Conservation (phyloP, 2,329 filamentous ascomycete genomes). For the Beauveria sp. region DNA sequence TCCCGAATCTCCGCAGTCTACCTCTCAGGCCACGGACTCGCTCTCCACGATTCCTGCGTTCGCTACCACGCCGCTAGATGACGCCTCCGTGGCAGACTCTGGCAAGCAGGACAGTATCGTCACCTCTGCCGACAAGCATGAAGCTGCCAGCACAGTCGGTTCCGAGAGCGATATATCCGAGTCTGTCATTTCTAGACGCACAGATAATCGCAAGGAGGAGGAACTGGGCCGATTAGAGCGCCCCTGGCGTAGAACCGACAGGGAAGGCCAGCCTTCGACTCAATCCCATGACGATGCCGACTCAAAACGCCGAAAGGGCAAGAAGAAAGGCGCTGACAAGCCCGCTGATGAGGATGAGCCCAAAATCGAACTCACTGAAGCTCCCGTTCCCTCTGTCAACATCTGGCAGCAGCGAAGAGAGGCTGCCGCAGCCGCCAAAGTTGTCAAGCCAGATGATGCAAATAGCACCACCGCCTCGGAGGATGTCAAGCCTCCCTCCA, state of each 20-base stretch:
- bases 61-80: constrained; percentile 11
- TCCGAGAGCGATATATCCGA: constrained; percentile 32
- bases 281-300: constrained; percentile 58
- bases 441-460: constrained; percentile 34
- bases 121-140: constrained; percentile 25
- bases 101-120: constrained; percentile 10
- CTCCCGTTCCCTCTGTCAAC: constrained; percentile 77
- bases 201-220: constrained; percentile 31
- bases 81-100: constrained; percentile 19
- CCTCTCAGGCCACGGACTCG: constrained; percentile 17
- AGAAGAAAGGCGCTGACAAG: constrained; percentile 46
- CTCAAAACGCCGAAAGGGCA: constrained; percentile 43
- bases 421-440: constrained; percentile 28
- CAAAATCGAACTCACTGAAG: constrained; percentile 66
- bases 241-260: constrained; percentile 35
- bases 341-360: constrained; percentile 53
- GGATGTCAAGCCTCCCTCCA: constrained; percentile 37
- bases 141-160: constrained; percentile 26
- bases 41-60: background rate
- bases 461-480: constrained; percentile 17
- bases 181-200: constrained; percentile 23
- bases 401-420: constrained; percentile 78
- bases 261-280: constrained; percentile 50
- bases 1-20: constrained; percentile 33
- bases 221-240: constrained; percentile 31